Conservation (phyloP, 192 early-diverging fungal genomes). For the Gonapodya sp. region DNA sequence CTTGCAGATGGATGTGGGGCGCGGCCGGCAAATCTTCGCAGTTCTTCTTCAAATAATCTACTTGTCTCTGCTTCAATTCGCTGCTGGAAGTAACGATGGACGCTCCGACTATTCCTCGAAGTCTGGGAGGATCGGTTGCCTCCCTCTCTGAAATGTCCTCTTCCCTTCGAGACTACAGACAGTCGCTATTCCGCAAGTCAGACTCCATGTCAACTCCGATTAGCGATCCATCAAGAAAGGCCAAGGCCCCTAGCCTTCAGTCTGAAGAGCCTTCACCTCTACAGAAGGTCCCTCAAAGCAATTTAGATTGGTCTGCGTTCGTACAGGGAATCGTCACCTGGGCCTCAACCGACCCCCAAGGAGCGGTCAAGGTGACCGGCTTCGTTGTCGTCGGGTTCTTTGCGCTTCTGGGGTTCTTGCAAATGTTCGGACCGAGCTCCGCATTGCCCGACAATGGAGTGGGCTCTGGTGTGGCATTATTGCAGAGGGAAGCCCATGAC, state of each 20-base stretch:
- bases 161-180: no score
- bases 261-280: background rate
- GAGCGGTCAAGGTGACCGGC: background rate
- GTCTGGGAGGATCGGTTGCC: background rate
- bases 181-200: no score
- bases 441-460: background rate
- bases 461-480: background rate
- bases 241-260: background rate
- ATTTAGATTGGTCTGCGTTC: no score
- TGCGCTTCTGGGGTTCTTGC: background rate
- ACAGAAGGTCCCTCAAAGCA: background rate
- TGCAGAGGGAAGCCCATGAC: background rate
- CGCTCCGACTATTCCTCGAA: background rate
- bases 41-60: no score
- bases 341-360: background rate
- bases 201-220: no score
- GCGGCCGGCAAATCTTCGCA: no score
- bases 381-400: background rate
- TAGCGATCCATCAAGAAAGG: background rate
- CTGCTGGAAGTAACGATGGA: no score
- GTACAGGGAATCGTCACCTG: background rate
- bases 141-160: background rate
- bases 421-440: background rate
- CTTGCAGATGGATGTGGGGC: no score
- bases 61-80: no score